Percentiles rank a stretch among this genome's conserved stretches.
phyloP scores from a whole-genome alignment of 495 filamentous ascomycete genomes.

The Trichoderma asperelloides region DNA sequence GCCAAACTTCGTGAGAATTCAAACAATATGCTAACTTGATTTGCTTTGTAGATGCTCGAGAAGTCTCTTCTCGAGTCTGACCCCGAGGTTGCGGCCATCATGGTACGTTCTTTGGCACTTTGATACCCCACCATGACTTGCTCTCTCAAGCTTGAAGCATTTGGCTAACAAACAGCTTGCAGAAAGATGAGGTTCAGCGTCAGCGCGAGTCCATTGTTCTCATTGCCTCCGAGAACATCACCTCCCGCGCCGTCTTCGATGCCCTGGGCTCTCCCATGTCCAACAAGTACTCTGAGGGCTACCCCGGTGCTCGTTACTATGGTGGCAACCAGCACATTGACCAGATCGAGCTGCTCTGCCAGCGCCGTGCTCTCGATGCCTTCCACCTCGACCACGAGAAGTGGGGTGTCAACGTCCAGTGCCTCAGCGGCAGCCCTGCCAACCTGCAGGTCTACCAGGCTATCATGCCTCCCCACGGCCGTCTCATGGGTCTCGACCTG shows the following conservation, averaged over 20 bases:
- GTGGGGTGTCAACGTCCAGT: conserved; percentile 99
- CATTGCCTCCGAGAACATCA: conserved; percentile 91
- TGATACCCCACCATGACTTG: background rate
- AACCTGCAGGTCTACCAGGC: conserved; percentile 99
- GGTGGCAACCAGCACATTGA: conserved; percentile 99
- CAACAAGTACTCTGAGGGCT: conserved; percentile 99
- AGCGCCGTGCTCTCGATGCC: conserved; percentile 85
- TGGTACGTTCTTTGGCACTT: conserved; percentile 51
- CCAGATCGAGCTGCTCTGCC: conserved; percentile 89
- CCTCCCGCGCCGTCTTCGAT: conserved; percentile 81
- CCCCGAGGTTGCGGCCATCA: conserved; percentile 86
- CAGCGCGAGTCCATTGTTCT: conserved; percentile 97
- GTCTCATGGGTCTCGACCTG: conserved; percentile 94
- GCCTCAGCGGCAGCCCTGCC: conserved; percentile 82
- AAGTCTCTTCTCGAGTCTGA: conserved; percentile 74
- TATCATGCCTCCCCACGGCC: conserved; percentile 92
- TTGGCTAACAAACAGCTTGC: conserved; percentile 13
- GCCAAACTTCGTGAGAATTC: background rate
- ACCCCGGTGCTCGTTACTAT: conserved; percentile 97
- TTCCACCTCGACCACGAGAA: conserved; percentile 78
- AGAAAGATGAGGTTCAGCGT: conserved; percentile 92
- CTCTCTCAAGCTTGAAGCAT: conserved; percentile 2
- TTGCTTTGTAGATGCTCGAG: conserved; percentile 69
- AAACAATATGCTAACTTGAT: conserved; percentile 17
- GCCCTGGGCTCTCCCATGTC: conserved; percentile 85